These are phyloP conservation scores for Saraca asoca DNA, from an alignment of 331 rosid genomes.

Conservation along the genomic window DNA sequence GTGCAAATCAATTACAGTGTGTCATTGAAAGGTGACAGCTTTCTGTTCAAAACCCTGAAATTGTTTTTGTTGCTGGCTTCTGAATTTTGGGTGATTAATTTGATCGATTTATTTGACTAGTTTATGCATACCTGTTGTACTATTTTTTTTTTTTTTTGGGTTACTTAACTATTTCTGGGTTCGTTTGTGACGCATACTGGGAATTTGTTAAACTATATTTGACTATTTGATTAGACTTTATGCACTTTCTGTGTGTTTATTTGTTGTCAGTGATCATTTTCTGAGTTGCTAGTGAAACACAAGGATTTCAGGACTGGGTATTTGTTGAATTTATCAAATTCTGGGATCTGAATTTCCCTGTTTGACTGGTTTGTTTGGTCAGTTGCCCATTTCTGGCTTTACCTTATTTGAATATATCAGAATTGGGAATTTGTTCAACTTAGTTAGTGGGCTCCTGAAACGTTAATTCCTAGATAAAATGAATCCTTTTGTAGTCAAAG, in stretches of 20 bases:
- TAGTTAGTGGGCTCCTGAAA: too few relatives aligned
- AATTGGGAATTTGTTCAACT: neutral
- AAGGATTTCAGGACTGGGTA: neutral
- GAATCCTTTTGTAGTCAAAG: neutral
- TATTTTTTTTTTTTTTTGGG: too few relatives aligned
- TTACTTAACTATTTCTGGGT: neutral
- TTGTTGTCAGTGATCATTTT: constrained; percentile 1
- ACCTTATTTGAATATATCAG: neutral
- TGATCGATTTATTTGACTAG: too few relatives aligned
- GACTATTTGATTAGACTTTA: neutral
- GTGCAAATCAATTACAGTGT: neutral
- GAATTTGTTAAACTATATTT: neutral
- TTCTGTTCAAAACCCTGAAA: neutral
- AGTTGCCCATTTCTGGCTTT: constrained; percentile 9
- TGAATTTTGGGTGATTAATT: neutral
- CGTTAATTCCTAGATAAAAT: too few relatives aligned
- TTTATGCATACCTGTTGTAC: too few relatives aligned
- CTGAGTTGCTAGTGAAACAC: neutral
- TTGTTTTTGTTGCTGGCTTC: neutral
- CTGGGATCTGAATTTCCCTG: neutral
- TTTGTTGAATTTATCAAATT: neutral
- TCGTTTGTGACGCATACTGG: neutral
- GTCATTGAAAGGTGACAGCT: neutral
- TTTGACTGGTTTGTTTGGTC: neutral
- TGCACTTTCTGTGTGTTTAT: neutral